Evolutionary conservation across 495 filamentous ascomycete species (phyloP).

Genomic region (Aspergillus haitiensis): DNA sequence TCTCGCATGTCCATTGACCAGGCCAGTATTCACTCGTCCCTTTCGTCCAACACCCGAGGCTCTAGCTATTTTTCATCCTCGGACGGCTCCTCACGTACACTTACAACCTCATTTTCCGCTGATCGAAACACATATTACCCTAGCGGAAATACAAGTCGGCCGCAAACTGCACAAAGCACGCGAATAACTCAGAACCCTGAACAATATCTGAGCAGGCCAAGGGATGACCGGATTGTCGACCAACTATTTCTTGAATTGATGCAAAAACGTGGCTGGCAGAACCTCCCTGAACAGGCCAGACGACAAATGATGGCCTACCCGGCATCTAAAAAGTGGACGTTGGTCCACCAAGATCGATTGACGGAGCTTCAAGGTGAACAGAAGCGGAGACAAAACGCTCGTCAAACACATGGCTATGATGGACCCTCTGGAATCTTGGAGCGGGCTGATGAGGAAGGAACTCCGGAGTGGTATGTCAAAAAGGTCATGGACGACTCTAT

Average conservation of each 20-base stretch:
- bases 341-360: slow-evolving; percentile 92
- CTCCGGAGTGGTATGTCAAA: slow-evolving; percentile 96
- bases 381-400: slow-evolving; percentile 74
- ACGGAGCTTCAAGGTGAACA: slow-evolving; percentile 93
- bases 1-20: slow-evolving; percentile 70
- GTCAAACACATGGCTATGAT: slow-evolving; percentile 60
- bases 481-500: slow-evolving; percentile 96
- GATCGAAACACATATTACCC: slow-evolving; percentile 39
- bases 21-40: slow-evolving; percentile 61
- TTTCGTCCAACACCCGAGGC: slow-evolving; percentile 59
- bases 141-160: slow-evolving; percentile 31
- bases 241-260: slow-evolving; percentile 89
- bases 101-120: slow-evolving; percentile 46
- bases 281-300: slow-evolving; percentile 90
- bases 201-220: slow-evolving; percentile 64
- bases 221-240: slow-evolving; percentile 86
- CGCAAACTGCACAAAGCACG: slow-evolving; percentile 44
- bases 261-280: slow-evolving; percentile 96
- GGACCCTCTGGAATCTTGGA: slow-evolving; percentile 65
- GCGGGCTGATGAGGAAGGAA: slow-evolving; percentile 87
- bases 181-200: slow-evolving; percentile 41
- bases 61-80: slow-evolving; percentile 65
- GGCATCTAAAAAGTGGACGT: slow-evolving; percentile 91
- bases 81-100: slow-evolving; percentile 62
- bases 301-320: slow-evolving; percentile 95